Evolutionary conservation across 768 basidiomycete species (phyloP), one percentile per base, ranked within the genome.

Genomic region (Candolleomyces eurysporus): DNA sequence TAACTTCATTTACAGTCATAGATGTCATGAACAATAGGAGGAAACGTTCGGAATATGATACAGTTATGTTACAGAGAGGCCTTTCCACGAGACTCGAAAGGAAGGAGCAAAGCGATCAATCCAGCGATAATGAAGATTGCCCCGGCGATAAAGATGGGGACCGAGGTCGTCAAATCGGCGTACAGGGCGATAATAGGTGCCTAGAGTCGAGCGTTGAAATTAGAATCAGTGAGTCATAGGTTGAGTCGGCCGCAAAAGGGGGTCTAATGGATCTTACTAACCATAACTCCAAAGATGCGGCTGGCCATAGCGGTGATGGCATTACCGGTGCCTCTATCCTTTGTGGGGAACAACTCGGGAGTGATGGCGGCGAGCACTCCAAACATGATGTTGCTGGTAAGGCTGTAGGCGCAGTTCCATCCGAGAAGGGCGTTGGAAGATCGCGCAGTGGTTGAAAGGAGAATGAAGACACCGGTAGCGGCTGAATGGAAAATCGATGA

Each of bases 331-430:
- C 90, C 90, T 30, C 89, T 78, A 70, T 90, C 83, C 67, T 89
- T 89, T 31, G 86, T 85, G 13, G 87, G 85, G 69, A 90, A 89
- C 5, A 88, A 76, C 70, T 91, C 88, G 0, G 88, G 83, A 0
- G 89, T 84, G 53, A 88, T 71, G 17, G 88, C 87, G 66, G 89
- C 90, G 46, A 91, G 66, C 1, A 91, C 88, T 5, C 90, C 88
- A 55, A 88, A 91, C 89, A 90, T 91, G 63, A 89, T 82, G 78
- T 88, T 73, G 58, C 70, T 72, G 8, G 68, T 68, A 55, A 88
- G 87, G n/a, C 76, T 79, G 64, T 89, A 90, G 9, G 82, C 89
- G 68, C 89, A 92, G 72, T 92, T 91, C 90, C 90, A 92, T 51
- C 85, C 90, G 26, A 92, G 78, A 46, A 92, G 79, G 30, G 83